Percentiles rank a stretch among this genome's conserved stretches.
phyloP scores from a whole-genome alignment of 371 early-diverging fungal genomes.

The Mortierella sp. region DNA sequence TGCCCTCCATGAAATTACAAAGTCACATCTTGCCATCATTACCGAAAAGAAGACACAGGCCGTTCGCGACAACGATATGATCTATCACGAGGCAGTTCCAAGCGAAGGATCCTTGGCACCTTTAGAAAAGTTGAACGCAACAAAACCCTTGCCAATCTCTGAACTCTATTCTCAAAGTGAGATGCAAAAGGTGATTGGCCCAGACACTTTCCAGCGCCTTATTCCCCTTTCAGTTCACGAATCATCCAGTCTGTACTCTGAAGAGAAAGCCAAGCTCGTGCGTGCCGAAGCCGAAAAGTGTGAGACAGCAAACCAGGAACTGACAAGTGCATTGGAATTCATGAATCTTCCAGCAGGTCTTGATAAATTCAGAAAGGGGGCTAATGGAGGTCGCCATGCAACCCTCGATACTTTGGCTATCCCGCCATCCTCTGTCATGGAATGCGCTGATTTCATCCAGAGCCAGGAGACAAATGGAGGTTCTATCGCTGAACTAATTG shows the following conservation, averaged over 20 bases:
- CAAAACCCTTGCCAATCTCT: slow-evolving; percentile 81
- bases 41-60: slow-evolving; percentile 72
- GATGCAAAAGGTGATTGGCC: slow-evolving; percentile 79
- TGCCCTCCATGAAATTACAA: slow-evolving; percentile 75
- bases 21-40: slow-evolving; percentile 67
- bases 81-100: slow-evolving; percentile 94
- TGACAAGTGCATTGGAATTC: slow-evolving; percentile 85
- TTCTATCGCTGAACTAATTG: slow-evolving; percentile 67
- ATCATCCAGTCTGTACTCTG: slow-evolving; percentile 91
- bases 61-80: slow-evolving; percentile 93
- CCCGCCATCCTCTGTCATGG: slow-evolving; percentile 72
- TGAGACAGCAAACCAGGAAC: slow-evolving; percentile 87
- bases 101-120: slow-evolving; percentile 81
- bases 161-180: slow-evolving; percentile 79
- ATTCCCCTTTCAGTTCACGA: slow-evolving; percentile 95
- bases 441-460: slow-evolving; percentile 74
- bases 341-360: slow-evolving; percentile 87
- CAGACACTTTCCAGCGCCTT: slow-evolving; percentile 89
- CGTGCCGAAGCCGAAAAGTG: slow-evolving; percentile 82
- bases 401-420: slow-evolving; percentile 67
- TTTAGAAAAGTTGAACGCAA: slow-evolving; percentile 85
- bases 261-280: slow-evolving; percentile 93
- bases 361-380: slow-evolving; percentile 74
- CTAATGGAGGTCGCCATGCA: slow-evolving; percentile 42
- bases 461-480: slow-evolving; percentile 58